Evolutionary conservation across 441 rosid genomes (phyloP), one percentile per base, ranked within the genome.

Genomic region (Gossypium davidsonii): DNA sequence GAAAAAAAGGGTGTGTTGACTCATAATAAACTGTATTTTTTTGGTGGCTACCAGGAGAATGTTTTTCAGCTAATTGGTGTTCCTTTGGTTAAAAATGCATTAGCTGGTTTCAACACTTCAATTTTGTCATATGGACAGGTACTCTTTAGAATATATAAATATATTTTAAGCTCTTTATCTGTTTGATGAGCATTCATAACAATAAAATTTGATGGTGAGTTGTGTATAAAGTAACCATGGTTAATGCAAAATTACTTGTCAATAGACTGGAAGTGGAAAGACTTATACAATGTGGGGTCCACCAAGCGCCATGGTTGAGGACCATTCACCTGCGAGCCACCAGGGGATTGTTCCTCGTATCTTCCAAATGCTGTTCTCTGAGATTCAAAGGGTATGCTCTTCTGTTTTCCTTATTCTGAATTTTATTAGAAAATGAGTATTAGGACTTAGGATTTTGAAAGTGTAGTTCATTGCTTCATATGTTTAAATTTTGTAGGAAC

Each of bases 211-310:
- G 20, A 48, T 26, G 58, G n/a, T 23, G 49, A 46, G 18, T 14
- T 67, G 57, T 67, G 58, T 15, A 26, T 25, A 8, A 12, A 48
- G 39, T 49, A 20, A 26, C 14, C n/a, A 28, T 51, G 25, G 20
- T 26, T 68, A 20, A 17, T 51, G 17, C 31, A 9, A 25, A 48
- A 14, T 42, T 71, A 14, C 20, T 46, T 70, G 42, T 80, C 70
- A 61, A 49, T 26, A 94, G 98, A 90, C 91, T 25, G 98, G 96
- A 85, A 92, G 97, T 71, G 97, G 98, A 34, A 94, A 94, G 84
- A 89, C 98, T 12, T 90, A 90, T 79, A 94, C 98, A 0, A 81
- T 92, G 90, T 94, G 97, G 97, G 97, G 98, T 66, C 97, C 97
- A 0, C 97, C 95, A 57, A 85, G 98, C 69, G 91, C 98, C 23